Percentiles rank a stretch among this genome's conserved stretches.
Conservation (phyloP, 208 protist genomes). For the Eutreptiella sp. region DNA sequence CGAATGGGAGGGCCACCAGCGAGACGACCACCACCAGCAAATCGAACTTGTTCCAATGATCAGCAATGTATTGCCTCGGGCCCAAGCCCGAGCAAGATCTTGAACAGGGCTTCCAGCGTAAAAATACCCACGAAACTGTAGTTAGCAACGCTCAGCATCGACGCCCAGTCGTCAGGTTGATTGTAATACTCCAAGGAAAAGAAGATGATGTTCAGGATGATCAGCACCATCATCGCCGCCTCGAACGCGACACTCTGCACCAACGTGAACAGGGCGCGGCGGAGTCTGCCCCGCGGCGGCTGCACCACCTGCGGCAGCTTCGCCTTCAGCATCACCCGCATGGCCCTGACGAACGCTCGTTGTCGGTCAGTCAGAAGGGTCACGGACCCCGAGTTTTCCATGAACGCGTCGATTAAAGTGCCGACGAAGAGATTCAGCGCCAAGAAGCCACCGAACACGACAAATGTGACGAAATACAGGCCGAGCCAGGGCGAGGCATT, state of each 20-base stretch:
- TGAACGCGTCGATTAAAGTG: constrained; percentile 38
- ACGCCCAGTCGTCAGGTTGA: constrained; percentile 2
- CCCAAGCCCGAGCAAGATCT: constrained; percentile 25
- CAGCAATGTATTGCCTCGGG: constrained; percentile 3
- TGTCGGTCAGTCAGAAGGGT: background rate
- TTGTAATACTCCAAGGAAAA: constrained; percentile 18
- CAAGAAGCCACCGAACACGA: constrained; percentile 50
- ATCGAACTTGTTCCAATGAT: constrained; percentile 22
- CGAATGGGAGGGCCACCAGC: background rate
- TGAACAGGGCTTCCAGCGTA: constrained; percentile 16
- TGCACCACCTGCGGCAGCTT: too few relatives aligned
- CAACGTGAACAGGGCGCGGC: background rate
- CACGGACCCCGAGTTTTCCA: background rate
- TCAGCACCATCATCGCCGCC: background rate
- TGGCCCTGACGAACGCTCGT: too few relatives aligned
- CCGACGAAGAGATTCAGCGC: constrained; percentile 47
- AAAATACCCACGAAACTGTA: constrained; percentile 11
- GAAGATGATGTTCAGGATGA: constrained; percentile 20
- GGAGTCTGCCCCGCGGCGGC: background rate
- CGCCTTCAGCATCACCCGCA: too few relatives aligned
- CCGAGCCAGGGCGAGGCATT: constrained; percentile 15
- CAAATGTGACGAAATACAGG: constrained; percentile 38
- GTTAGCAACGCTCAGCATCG: background rate
- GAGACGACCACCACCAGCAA: constrained; percentile 14
- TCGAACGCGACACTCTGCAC: constrained; percentile 16